A percentile compares a stretch with the other conserved stretches of the same genome.
phyloP scores from a whole-genome alignment of 495 filamentous ascomycete genomes.

The Mycothermus thermophilus region DNA sequence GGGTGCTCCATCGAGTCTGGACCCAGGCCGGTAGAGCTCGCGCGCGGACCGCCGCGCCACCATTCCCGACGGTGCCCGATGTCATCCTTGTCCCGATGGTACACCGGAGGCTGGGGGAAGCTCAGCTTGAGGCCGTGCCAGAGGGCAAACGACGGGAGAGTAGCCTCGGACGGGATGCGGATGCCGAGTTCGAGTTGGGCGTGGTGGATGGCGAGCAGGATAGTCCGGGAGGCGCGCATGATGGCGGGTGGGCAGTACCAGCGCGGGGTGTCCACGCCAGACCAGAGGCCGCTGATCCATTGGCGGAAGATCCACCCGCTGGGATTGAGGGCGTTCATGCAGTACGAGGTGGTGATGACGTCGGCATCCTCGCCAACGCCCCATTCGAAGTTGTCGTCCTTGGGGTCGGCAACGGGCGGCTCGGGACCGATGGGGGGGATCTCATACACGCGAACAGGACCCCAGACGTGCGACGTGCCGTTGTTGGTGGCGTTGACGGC shows the following conservation, averaged over 20 bases:
- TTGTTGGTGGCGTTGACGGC: slow-evolving; percentile 15
- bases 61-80: slow-evolving; percentile 10
- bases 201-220: slow-evolving; percentile 19
- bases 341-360: slow-evolving; percentile 37
- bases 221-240: slow-evolving; percentile 13
- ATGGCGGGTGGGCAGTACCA: slow-evolving; percentile 25
- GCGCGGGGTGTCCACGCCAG: slow-evolving; percentile 13
- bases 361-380: slow-evolving; percentile 48
- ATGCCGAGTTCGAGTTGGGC: slow-evolving; percentile 17
- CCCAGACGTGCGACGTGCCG: slow-evolving; percentile 41
- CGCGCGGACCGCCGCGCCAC: slow-evolving; percentile 23
- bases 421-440: slow-evolving; percentile 34
- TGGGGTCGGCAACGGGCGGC: slow-evolving; percentile 28
- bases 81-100: slow-evolving; percentile 12
- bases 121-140: slow-evolving; percentile 30
- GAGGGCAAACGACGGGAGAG: slow-evolving; percentile 24
- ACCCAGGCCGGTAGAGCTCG: slow-evolving; percentile 14
- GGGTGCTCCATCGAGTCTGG: slow-evolving; percentile 14
- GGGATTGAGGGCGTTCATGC: slow-evolving; percentile 32
- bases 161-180: slow-evolving; percentile 24
- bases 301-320: slow-evolving; percentile 36
- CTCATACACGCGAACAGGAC: slow-evolving; percentile 35
- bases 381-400: slow-evolving; percentile 39
- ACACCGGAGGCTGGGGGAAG: slow-evolving; percentile 25
- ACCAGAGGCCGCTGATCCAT: slow-evolving; percentile 27